These are phyloP conservation scores for Lodderomyces margitis DNA, from an alignment of 1,139 yeast genomes.

Conservation along the genomic window DNA sequence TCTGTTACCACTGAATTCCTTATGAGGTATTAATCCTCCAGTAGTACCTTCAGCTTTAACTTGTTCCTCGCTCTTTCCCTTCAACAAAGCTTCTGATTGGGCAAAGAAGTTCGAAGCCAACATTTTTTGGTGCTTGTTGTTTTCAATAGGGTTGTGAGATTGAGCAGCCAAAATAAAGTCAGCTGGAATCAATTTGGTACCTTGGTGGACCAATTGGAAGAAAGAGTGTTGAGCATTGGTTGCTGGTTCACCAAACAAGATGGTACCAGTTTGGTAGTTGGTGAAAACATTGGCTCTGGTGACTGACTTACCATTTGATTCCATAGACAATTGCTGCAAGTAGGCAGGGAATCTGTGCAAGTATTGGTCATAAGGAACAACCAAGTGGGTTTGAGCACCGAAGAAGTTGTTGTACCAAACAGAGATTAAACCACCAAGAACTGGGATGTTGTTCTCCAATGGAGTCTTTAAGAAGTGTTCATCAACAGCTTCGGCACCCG, in stretches of 20 bases:
- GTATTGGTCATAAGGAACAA: conserved; percentile 98
- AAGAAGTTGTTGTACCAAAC: conserved; percentile 98
- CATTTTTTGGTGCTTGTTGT: conserved; percentile 94
- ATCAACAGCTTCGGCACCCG: conserved; percentile 98
- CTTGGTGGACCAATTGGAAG: conserved; percentile 99
- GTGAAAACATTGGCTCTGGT: conserved; percentile 89
- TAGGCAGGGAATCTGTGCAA: conserved; percentile 99
- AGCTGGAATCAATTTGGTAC: conserved; percentile 94
- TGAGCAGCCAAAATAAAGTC: conserved; percentile 96
- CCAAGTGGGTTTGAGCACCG: conserved; percentile 97
- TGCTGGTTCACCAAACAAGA: conserved; percentile 97
- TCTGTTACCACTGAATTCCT: conserved; percentile 95
- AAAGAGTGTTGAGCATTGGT: conserved; percentile 98
- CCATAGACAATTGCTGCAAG: conserved; percentile 98
- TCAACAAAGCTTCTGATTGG: conserved; percentile 96
- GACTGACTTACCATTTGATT: conserved; percentile 97
- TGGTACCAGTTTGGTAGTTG: conserved; percentile 92
- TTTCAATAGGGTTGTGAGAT: conserved; percentile 95
- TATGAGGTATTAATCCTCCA: conserved; percentile 87
- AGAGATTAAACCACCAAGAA: conserved; percentile 85
- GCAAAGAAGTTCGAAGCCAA: conserved; percentile 98
- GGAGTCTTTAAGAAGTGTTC: conserved; percentile 83
- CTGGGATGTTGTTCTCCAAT: conserved; percentile 87
- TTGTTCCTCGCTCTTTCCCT: conserved; percentile 83
- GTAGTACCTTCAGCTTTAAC: conserved; percentile 90